Evolutionary conservation across 192 early-diverging fungal species (phyloP).

Genomic region (Backusella luteola): DNA sequence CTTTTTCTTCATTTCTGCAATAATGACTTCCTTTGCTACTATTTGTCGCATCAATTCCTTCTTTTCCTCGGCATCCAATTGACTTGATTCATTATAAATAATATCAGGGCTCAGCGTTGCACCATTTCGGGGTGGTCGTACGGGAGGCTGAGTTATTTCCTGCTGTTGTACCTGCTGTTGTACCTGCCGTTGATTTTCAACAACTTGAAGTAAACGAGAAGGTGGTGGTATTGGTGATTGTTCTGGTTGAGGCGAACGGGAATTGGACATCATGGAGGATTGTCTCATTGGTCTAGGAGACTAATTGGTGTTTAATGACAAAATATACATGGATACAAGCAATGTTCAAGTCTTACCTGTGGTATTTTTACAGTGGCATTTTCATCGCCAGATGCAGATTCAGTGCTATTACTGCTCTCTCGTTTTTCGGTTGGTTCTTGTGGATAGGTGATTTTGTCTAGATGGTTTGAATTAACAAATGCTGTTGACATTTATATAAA

Average conservation of each 20-base stretch:
- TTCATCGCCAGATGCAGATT: not conserved
- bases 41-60: constrained; percentile 20
- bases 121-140: constrained; percentile 9
- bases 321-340: not conserved
- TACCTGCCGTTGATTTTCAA: not conserved
- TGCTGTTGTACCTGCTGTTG: not conserved
- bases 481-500: not conserved
- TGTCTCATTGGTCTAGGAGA: not conserved
- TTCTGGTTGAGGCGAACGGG: not conserved
- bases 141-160: not conserved
- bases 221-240: not conserved
- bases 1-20: constrained; percentile 34
- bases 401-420: constrained; percentile 3
- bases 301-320: not conserved
- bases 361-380: not conserved
- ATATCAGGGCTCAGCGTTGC: not conserved
- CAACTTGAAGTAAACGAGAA: not conserved
- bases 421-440: constrained; percentile 22
- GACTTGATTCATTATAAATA: not conserved
- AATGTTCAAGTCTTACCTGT: not conserved
- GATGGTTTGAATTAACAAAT: not conserved
- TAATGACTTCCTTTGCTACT: constrained; percentile 25
- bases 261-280: not conserved
- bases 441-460: constrained; percentile 51
- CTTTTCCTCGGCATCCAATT: constrained; percentile 16